These are phyloP conservation scores for Suhomyces anneliseae DNA, from an alignment of 1,139 yeast species.

Conservation along the genomic window DNA sequence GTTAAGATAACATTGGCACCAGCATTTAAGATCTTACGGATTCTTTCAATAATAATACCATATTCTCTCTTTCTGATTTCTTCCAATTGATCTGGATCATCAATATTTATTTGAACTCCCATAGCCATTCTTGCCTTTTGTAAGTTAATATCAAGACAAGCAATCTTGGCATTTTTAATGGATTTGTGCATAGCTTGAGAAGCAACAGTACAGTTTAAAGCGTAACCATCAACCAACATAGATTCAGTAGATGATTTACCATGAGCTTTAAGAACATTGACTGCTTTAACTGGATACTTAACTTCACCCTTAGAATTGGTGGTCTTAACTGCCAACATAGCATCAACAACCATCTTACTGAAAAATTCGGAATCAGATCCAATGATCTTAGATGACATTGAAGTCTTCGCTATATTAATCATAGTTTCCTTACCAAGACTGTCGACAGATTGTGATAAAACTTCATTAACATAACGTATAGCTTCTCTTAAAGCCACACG, in stretches of 20 bases:
- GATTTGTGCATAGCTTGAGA: constrained; percentile 93
- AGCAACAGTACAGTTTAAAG: constrained; percentile 95
- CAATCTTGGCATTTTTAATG: constrained; percentile 76
- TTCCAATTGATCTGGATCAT: constrained; percentile 96
- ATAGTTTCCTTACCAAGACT: constrained; percentile 79
- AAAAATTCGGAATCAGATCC: constrained; percentile 96
- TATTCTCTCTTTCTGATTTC: constrained; percentile 93
- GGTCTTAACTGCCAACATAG: constrained; percentile 93
- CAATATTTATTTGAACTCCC: constrained; percentile 96
- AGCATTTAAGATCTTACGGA: constrained; percentile 79
- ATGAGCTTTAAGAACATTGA: constrained; percentile 92
- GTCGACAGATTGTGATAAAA: constrained; percentile 78
- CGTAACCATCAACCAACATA: constrained; percentile 86
- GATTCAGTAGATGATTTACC: constrained; percentile 93
- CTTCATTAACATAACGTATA: constrained; percentile 81
- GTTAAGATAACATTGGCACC: constrained; percentile 98
- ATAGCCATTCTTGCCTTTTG: constrained; percentile 98
- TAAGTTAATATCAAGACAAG: constrained; percentile 88
- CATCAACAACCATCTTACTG: constrained; percentile 88
- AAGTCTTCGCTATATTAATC: constrained; percentile 89
- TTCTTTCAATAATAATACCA: constrained; percentile 86
- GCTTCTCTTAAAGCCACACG: constrained; percentile 94
- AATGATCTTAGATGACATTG: constrained; percentile 95
- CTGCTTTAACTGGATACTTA: constrained; percentile 96
- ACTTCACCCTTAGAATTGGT: constrained; percentile 83